Base-by-base conservation (phyloP, 306 rosid genomes). In the Trifolium dubium region DNA sequence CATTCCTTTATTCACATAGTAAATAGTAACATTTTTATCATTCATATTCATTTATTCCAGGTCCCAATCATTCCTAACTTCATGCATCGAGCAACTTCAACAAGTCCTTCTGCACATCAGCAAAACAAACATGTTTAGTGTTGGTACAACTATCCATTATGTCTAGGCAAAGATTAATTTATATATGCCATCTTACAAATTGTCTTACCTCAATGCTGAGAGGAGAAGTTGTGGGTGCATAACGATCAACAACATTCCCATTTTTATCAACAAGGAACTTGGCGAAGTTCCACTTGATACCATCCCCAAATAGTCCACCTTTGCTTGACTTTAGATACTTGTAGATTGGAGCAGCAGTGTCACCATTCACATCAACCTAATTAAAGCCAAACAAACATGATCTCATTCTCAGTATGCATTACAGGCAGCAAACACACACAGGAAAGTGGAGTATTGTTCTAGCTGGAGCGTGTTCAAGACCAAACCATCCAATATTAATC, bases 151-250 rank as follows among this genome's bases (percentile, higher is more conserved):
- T 1, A 29, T 51, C 53, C 72, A 44, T 41, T 29, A 62, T 28
- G 31, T 70, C 23, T 32, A 51, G 65, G 46, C 14, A 64, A 28
- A n/a, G 14, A 37, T 37, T 10, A 49, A 19, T 54, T 7, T 9
- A 51, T 17, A 30, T 29, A 49, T n/a, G 32, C n/a, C 73, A 61
- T 44, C 32, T 63, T 17, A 18, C 31, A 29, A 72, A 51, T 51
- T 10, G 74, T 55, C 49, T 59, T 75, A 94, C 99, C 96, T 94
- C 97, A 67, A 94, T 92, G 89, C 89, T 86, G 32, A 94, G 96
- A 17, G 99, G 99, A 67, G 97, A 86, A 56, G 96, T 94, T 31
- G 97, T 94, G 5, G 99, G 99, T 23, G 96, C 97, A 77, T 94
- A 94, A 29, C 99, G 99, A 9, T 94, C 93, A 34, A 89, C 92